Evolutionary conservation across 768 basidiomycete species (phyloP), one percentile per base, ranked within the genome.

Genomic region (Kwoniella shandongensis): DNA sequence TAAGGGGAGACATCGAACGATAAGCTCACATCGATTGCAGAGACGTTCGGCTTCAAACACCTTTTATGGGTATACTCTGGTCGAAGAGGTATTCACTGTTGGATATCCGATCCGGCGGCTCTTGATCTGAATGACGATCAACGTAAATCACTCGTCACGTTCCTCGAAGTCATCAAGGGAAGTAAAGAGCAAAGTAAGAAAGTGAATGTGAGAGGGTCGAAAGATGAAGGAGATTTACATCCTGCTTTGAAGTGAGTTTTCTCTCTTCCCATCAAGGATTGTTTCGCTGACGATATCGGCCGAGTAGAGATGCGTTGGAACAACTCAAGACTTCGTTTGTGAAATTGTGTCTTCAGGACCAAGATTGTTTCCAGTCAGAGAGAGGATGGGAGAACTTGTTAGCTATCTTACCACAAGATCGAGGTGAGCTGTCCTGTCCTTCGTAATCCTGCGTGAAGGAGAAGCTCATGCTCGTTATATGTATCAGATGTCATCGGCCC

Each of bases 41-140:
- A 91, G 17, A 89, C 96, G 63, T 98, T 94, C 74, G 93, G 92
- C 6, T 99, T 88, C 77, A 79, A 83, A 44, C 86, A 91, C 68
- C 82, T 98, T 26, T 80, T 99, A 11, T 99, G 94, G 94, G 93
- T 98, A 27, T 99, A 98, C 77, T 98, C 96, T 7, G 96, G 96
- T 56, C 87, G 96, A 32, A 88, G 96, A 78, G 96, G 96, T 51
- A 99, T 99, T 65, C 96, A 99, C 81, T 81, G 91, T 74, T 99
- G 96, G 96, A 85, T 99, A 61, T 90, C 88, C 2, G 96, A 99
- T 76, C 79, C 82, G 32, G 84, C 87, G 54, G 96, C 94, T 1
- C 83, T 97, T 81, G 85, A 83, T 52, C 81, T 98, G 45, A 93
- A 89, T 10, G 96, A 99, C 70, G 90, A 94, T 53, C 86, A 94